Percentiles rank a stretch among this genome's conserved stretches.
Conservation (phyloP, 202 grass and related monocot genomes). For the Elaeis oleifera region DNA sequence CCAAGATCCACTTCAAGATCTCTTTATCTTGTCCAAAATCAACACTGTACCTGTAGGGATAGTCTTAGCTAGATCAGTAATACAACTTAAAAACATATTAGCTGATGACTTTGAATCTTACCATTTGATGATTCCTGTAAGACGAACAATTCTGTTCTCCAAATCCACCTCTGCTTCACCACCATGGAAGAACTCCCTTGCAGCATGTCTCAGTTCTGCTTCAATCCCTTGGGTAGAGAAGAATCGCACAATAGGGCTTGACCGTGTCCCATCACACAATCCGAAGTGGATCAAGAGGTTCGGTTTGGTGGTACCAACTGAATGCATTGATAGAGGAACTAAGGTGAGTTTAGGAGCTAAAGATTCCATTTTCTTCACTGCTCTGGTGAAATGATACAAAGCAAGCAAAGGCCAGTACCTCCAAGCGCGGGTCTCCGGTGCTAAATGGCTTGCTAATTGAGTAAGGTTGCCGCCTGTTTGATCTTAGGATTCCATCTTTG, state of each 20-base stretch:
- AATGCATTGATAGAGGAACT: neutral
- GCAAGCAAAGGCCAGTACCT: conserved; percentile 31
- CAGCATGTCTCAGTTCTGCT: conserved; percentile 67
- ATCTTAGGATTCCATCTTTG: conserved; percentile 77
- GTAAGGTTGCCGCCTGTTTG: conserved; percentile 85
- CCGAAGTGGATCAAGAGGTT: conserved; percentile 92
- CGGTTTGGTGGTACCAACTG: conserved; percentile 46
- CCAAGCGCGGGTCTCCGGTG: conserved; percentile 51
- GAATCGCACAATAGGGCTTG: conserved; percentile 73
- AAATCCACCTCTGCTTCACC: conserved; percentile 69
- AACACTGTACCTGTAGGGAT: conserved; percentile 56
- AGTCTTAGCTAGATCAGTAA: neutral
- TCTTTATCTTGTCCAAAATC: conserved; percentile 94
- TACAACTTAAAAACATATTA: neutral
- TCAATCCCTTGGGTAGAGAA: conserved; percentile 67
- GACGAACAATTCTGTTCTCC: conserved; percentile 52
- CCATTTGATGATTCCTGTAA: conserved; percentile 90
- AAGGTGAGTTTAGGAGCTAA: too few relatives aligned
- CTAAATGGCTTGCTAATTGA: conserved; percentile 63
- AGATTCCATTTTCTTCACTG: too few relatives aligned
- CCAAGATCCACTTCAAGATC: conserved; percentile 72
- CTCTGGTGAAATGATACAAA: too few relatives aligned
- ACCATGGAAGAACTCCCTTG: conserved; percentile 69
- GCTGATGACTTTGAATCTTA: neutral
- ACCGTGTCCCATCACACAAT: conserved; percentile 70